phyloP scores from a whole-genome alignment of 192 early-diverging fungal species.

The Mortierella claussenii region DNA sequence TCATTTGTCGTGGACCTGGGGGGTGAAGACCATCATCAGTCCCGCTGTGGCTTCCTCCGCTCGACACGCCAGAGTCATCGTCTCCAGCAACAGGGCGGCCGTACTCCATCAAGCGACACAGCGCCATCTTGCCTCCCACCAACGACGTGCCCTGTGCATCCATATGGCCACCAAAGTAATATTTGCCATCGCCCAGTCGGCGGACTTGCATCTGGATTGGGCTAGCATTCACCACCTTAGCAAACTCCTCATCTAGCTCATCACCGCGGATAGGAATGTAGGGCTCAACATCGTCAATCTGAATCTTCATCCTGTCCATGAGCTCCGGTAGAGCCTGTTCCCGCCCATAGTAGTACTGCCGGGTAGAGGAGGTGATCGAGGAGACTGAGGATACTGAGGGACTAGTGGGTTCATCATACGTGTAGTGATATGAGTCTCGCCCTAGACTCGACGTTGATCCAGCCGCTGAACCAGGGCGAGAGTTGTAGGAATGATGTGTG shows the following conservation, averaged over 20 bases:
- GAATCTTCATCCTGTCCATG: slow-evolving; percentile 46
- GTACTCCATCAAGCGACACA: slow-evolving; percentile 64
- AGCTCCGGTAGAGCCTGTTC: slow-evolving; percentile 19
- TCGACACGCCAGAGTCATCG: slow-evolving; percentile 56
- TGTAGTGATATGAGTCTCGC: slow-evolving; percentile 24
- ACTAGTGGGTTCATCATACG: slow-evolving; percentile 33
- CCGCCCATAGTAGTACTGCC: slow-evolving; percentile 21
- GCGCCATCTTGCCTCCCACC: slow-evolving; percentile 54
- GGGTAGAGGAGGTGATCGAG: slow-evolving; percentile 17
- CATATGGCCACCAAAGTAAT: slow-evolving; percentile 51
- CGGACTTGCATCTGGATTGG: slow-evolving; percentile 62
- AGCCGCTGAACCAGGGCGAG: slow-evolving; percentile 32
- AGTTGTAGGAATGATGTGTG: slow-evolving; percentile 1
- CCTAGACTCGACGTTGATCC: slow-evolving; percentile 23
- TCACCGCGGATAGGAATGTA: slow-evolving; percentile 58
- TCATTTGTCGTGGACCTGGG: not conserved
- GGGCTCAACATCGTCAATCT: slow-evolving; percentile 40
- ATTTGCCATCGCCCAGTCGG: slow-evolving; percentile 51
- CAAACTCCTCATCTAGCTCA: slow-evolving; percentile 64
- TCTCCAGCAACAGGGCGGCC: slow-evolving; percentile 46
- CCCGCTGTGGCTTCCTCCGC: slow-evolving; percentile 52
- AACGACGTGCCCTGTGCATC: slow-evolving; percentile 44
- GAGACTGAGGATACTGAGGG: slow-evolving; percentile 29
- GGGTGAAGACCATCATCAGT: slow-evolving; percentile 41
- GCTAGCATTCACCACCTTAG: slow-evolving; percentile 60